Percentiles rank a stretch among this genome's conserved stretches.
Evolutionary conservation across 208 protist genomes (phyloP).

Genomic region (Trypanosoma melophagium): DNA sequence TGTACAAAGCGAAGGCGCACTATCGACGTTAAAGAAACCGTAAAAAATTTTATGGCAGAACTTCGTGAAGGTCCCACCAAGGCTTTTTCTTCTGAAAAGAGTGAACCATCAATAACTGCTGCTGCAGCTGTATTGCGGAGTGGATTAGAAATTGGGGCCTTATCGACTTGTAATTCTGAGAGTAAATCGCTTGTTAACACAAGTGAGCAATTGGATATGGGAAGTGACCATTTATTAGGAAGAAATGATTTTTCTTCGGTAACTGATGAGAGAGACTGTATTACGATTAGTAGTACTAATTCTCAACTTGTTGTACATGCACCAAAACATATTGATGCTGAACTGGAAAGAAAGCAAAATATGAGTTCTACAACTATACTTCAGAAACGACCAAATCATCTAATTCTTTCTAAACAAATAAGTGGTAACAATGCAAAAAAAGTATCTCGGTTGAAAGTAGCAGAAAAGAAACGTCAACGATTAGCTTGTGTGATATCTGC

Average conservation of each 20-base stretch:
- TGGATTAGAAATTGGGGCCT: no score
- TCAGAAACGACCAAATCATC: background rate
- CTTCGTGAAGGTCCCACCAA: background rate
- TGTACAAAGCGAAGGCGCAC: conserved; percentile 12
- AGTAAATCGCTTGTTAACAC: no score
- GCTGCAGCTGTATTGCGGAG: no score
- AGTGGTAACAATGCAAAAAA: background rate
- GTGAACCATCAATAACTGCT: background rate
- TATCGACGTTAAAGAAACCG: conserved; percentile 15
- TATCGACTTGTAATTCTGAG: no score
- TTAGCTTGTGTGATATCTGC: background rate
- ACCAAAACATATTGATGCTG: no score
- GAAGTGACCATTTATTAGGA: background rate
- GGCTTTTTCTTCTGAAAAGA: background rate
- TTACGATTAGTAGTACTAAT: background rate
- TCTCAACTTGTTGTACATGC: no score
- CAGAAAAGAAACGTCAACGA: background rate
- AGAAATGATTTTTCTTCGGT: background rate
- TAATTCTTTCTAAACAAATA: background rate
- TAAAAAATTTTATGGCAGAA: conserved; percentile 25
- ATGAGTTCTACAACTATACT: no score
- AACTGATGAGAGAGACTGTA: background rate
- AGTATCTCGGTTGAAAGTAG: background rate
- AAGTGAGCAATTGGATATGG: no score
- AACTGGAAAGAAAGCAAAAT: no score